Evolutionary conservation across 1,139 yeast species (phyloP).

Genomic region (Pichia terricola): DNA sequence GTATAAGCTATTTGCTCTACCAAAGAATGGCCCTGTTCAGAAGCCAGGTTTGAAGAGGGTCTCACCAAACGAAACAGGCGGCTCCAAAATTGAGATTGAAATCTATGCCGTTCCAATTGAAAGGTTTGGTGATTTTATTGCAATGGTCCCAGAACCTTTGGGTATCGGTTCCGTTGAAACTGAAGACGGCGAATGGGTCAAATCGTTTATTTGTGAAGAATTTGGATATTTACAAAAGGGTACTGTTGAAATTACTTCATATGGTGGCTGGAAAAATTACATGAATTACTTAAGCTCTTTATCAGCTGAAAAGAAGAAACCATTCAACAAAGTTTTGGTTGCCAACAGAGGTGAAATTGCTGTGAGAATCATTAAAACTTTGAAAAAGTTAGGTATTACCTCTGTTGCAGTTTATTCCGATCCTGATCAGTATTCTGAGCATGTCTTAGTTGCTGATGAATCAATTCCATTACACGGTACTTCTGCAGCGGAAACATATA

Average conservation of each 20-base stretch:
- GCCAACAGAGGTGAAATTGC: slow-evolving; percentile 99
- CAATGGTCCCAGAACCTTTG: slow-evolving; percentile 87
- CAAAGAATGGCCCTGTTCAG: slow-evolving; percentile 67
- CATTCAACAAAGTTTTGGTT: slow-evolving; percentile 76
- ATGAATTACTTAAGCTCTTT: slow-evolving; percentile 28
- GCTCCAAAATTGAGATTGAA: slow-evolving; percentile 62
- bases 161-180: slow-evolving; percentile 91
- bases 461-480: slow-evolving; percentile 71
- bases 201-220: slow-evolving; percentile 92
- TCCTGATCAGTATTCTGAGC: slow-evolving; percentile 81
- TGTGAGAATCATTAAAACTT: slow-evolving; percentile 80
- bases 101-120: slow-evolving; percentile 74
- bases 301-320: slow-evolving; percentile 32
- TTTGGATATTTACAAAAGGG: slow-evolving; percentile 64
- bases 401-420: slow-evolving; percentile 87
- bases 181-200: slow-evolving; percentile 70
- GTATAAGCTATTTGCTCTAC: slow-evolving; percentile 75
- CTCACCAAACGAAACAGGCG: slow-evolving; percentile 27
- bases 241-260: slow-evolving; percentile 66
- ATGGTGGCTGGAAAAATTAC: slow-evolving; percentile 83
- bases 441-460: slow-evolving; percentile 73
- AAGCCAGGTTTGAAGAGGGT: slow-evolving; percentile 87
- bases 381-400: slow-evolving; percentile 67
- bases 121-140: slow-evolving; percentile 69
- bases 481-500: slow-evolving; percentile 85